phyloP scores from a whole-genome alignment of 306 rosid genomes.

The Dalbergia cultrata region DNA sequence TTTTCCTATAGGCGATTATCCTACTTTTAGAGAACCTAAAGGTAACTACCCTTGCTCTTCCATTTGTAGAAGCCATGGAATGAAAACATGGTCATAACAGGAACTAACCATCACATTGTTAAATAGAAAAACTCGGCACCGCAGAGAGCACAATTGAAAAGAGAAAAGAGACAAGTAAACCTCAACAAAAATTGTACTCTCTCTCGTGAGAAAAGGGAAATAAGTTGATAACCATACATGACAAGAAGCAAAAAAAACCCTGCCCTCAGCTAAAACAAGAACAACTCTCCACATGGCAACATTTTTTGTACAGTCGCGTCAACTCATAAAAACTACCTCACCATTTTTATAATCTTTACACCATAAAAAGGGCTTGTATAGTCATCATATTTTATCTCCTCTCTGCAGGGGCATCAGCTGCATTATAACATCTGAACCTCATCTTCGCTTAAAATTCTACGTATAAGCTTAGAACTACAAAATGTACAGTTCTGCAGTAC shows the following conservation, averaged over 20 bases:
- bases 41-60: no score
- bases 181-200: conserved; percentile 41
- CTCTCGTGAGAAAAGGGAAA: neutral
- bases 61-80: no score
- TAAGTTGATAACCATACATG: conserved; percentile 57
- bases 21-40: no score
- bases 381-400: conserved; percentile 59
- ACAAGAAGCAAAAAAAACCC: conserved; percentile 35
- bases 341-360: conserved; percentile 67
- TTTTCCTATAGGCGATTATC: no score
- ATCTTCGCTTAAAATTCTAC: conserved; percentile 61
- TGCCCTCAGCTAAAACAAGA: conserved; percentile 65
- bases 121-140: no score
- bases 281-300: conserved; percentile 76
- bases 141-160: neutral
- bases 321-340: conserved; percentile 63
- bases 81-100: no score
- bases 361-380: conserved; percentile 65
- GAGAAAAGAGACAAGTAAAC: neutral
- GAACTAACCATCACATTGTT: no score
- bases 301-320: conserved; percentile 81
- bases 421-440: conserved; percentile 60
- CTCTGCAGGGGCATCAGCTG: conserved; percentile 67
- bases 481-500: conserved; percentile 83
- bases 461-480: conserved; percentile 84